These are phyloP conservation scores for Akanthomyces muscarius DNA, from an alignment of 2,329 filamentous ascomycete species.

Conservation along the genomic window DNA sequence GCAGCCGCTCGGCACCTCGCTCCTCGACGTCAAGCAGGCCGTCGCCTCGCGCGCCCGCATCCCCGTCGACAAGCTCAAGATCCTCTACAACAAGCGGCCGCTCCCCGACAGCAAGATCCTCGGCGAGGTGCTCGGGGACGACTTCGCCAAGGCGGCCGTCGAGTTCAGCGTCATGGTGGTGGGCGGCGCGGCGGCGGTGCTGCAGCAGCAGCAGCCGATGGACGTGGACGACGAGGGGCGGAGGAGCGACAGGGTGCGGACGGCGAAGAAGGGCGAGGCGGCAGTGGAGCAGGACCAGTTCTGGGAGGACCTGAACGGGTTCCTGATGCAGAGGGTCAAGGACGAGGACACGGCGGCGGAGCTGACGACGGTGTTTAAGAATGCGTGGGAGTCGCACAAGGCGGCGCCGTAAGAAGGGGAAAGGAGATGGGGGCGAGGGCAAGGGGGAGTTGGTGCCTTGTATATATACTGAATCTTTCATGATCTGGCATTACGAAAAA, in stretches of 20 bases:
- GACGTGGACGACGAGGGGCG: conserved; percentile 28
- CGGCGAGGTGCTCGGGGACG: conserved; percentile 62
- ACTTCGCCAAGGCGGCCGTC: conserved; percentile 44
- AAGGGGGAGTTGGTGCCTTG: not conserved
- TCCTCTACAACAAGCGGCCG: conserved; percentile 85
- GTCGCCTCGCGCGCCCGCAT: conserved; percentile 62
- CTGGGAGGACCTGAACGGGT: conserved; percentile 81
- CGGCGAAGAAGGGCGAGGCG: conserved; percentile 18
- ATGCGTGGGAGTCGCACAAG: conserved; percentile 58
- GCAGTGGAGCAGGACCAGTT: conserved; percentile 66
- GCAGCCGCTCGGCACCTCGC: conserved; percentile 63
- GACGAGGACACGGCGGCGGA: conserved; percentile 63
- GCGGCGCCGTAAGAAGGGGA: conserved; percentile 22
- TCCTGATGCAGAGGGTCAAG: conserved; percentile 72
- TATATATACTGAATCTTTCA: not conserved
- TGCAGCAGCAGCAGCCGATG: conserved; percentile 33
- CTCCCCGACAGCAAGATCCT: conserved; percentile 72
- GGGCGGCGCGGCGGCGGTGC: conserved; percentile 56
- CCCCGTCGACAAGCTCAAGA: conserved; percentile 73
- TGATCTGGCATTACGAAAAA: not conserved
- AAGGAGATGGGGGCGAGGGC: not conserved
- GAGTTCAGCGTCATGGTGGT: conserved; percentile 89
- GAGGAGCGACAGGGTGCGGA: conserved; percentile 7
- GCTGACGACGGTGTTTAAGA: conserved; percentile 63
- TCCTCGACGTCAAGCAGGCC: conserved; percentile 72